A percentile compares a stretch with the other conserved stretches of the same genome.
Conservation (phyloP, 441 rosid genomes). For the Bocquillonia castaneifolia region DNA sequence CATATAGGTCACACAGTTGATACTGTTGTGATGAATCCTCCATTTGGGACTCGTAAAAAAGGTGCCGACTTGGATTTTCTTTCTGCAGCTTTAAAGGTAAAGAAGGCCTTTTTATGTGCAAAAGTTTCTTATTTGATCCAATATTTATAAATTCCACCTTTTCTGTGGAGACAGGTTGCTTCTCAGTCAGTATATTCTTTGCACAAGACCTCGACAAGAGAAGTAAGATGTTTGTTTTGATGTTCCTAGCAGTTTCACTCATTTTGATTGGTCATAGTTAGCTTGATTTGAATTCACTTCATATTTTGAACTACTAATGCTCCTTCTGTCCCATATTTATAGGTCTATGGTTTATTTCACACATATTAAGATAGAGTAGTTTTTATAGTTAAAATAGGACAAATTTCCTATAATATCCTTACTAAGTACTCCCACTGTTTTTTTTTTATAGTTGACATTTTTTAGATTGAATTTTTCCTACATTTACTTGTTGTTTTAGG, state of each 20-base stretch:
- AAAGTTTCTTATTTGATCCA: constrained; percentile 12
- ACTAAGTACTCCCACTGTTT: too few species aligned
- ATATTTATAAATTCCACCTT: not conserved
- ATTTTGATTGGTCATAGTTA: not conserved
- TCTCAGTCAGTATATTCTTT: constrained; percentile 82
- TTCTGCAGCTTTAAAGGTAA: constrained; percentile 60
- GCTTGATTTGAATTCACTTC: not conserved
- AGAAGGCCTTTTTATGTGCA: not conserved
- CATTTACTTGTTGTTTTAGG: too few species aligned
- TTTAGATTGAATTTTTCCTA: too few species aligned
- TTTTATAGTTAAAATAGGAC: too few species aligned
- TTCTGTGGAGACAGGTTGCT: constrained; percentile 50
- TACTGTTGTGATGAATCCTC: constrained; percentile 94
- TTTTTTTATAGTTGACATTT: too few species aligned
- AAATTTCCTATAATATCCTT: too few species aligned
- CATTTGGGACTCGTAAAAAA: constrained; percentile 86
- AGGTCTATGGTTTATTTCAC: too few species aligned
- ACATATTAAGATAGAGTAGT: too few species aligned
- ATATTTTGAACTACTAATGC: not conserved
- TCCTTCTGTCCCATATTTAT: too few species aligned
- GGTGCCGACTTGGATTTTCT: constrained; percentile 94
- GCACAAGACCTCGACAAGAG: constrained; percentile 97
- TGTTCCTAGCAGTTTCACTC: not conserved
- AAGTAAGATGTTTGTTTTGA: constrained; percentile 45
- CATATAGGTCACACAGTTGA: constrained; percentile 56